phyloP scores from a whole-genome alignment of 1,284 basidiomycete species.

The Ceratobasidium sp. region DNA sequence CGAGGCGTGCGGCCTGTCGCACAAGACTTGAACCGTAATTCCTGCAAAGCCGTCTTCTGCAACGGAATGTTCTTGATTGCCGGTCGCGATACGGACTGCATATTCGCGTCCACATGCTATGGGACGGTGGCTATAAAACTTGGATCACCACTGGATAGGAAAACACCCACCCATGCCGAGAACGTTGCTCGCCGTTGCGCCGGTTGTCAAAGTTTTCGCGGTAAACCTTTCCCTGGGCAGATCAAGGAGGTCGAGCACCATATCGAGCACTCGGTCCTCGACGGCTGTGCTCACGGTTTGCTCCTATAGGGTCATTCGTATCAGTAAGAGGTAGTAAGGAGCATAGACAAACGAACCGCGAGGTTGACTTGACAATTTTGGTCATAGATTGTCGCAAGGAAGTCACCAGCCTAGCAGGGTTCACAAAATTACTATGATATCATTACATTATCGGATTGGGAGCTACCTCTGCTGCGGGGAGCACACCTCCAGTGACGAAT shows the following conservation, averaged over 20 bases:
- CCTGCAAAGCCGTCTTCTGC: slow-evolving; percentile 51
- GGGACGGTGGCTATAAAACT: background rate
- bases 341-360: background rate
- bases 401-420: slow-evolving; percentile 42
- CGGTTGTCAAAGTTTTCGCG: slow-evolving; percentile 56
- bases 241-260: slow-evolving; percentile 53
- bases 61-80: slow-evolving; percentile 49
- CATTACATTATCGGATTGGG: slow-evolving; percentile 49
- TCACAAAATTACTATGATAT: background rate
- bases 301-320: slow-evolving; percentile 41
- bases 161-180: slow-evolving; percentile 52
- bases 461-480: slow-evolving; percentile 53
- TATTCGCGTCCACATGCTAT: slow-evolving; percentile 51
- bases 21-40: slow-evolving; percentile 52
- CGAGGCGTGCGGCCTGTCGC: slow-evolving; percentile 55
- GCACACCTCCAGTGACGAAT: slow-evolving; percentile 55
- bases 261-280: slow-evolving; percentile 52
- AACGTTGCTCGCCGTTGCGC: slow-evolving; percentile 58
- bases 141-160: background rate
- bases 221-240: slow-evolving; percentile 49
- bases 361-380: slow-evolving; percentile 47
- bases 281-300: slow-evolving; percentile 52
- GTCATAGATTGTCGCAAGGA: slow-evolving; percentile 48
- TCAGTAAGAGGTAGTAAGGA: background rate
- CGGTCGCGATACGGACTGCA: slow-evolving; percentile 45